A percentile compares a stretch with the other conserved stretches of the same genome.
Evolutionary conservation across 2,329 filamentous ascomycete genomes (phyloP).

Genomic region (Cercospora nicotianae): DNA sequence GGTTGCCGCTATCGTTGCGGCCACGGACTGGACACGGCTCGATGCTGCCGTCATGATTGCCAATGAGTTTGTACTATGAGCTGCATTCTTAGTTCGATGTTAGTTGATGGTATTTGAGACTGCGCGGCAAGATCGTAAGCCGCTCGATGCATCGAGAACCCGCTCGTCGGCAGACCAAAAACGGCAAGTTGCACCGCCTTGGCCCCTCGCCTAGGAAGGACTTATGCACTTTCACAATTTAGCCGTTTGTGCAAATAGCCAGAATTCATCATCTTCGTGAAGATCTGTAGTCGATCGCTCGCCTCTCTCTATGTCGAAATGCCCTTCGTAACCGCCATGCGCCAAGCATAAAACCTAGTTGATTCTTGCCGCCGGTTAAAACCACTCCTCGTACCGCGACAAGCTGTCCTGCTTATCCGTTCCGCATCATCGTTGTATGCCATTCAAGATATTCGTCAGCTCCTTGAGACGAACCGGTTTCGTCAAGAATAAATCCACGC

Average conservation of each 20-base stretch:
- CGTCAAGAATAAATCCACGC: conserved; percentile 38
- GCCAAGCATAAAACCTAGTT: not conserved
- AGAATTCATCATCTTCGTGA: not conserved
- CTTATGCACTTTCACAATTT: not conserved
- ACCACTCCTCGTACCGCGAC: not conserved
- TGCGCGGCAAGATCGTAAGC: not conserved
- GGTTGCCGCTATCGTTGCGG: conserved; percentile 13
- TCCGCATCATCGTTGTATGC: conserved; percentile 14
- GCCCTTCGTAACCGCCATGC: not conserved
- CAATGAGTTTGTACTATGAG: not conserved
- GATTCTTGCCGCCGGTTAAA: not conserved
- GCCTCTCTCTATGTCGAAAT: not conserved
- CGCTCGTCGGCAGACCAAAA: not conserved
- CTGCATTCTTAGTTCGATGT: not conserved
- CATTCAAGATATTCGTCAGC: conserved; percentile 28
- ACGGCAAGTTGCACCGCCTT: not conserved
- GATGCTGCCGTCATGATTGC: conserved; percentile 4
- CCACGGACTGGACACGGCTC: conserved; percentile 8
- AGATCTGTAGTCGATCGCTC: not conserved
- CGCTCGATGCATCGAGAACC: not conserved
- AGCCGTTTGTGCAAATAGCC: not conserved
- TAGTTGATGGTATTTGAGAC: not conserved
- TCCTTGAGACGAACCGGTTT: conserved; percentile 34
- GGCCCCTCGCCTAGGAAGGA: not conserved
- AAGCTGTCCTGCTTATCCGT: not conserved